These are phyloP conservation scores for Clarireedia sp. DNA, from an alignment of 2,329 filamentous ascomycete genomes.

Conservation along the genomic window DNA sequence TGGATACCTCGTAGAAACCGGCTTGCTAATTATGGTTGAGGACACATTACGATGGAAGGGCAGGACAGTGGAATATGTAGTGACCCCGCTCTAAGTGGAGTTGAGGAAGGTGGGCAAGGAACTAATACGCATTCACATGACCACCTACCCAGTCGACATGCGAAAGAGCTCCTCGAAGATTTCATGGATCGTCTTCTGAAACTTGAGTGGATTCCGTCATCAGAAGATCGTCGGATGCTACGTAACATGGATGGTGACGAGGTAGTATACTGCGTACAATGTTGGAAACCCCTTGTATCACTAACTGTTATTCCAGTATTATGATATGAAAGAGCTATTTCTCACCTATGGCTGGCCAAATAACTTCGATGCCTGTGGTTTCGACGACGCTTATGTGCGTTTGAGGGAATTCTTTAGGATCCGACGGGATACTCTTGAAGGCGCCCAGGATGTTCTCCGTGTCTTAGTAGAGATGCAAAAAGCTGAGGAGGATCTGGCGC, in stretches of 20 bases:
- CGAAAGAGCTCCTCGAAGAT: slow-evolving; percentile 9
- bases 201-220: slow-evolving; percentile 12
- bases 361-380: background rate
- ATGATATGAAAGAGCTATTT: background rate
- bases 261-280: too few relatives aligned
- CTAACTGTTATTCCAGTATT: background rate
- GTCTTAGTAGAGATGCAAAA: too few relatives aligned
- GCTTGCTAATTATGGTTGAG: background rate
- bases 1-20: background rate
- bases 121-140: background rate
- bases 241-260: background rate
- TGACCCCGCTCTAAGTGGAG: background rate
- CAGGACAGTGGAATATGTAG: background rate
- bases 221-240: background rate
- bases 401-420: background rate
- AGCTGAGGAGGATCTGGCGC: too few relatives aligned
- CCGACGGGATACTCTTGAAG: background rate
- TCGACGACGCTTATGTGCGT: background rate
- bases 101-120: background rate
- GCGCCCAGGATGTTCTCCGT: background rate
- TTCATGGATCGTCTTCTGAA: slow-evolving; percentile 9
- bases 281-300: too few relatives aligned
- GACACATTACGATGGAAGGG: background rate
- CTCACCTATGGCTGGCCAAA: background rate
- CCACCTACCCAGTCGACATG: slow-evolving; percentile 5